A percentile compares a stretch with the other conserved stretches of the same genome.
phyloP scores from a whole-genome alignment of 352 stramenopile genomes.

The Phytopythium kandeliae region DNA sequence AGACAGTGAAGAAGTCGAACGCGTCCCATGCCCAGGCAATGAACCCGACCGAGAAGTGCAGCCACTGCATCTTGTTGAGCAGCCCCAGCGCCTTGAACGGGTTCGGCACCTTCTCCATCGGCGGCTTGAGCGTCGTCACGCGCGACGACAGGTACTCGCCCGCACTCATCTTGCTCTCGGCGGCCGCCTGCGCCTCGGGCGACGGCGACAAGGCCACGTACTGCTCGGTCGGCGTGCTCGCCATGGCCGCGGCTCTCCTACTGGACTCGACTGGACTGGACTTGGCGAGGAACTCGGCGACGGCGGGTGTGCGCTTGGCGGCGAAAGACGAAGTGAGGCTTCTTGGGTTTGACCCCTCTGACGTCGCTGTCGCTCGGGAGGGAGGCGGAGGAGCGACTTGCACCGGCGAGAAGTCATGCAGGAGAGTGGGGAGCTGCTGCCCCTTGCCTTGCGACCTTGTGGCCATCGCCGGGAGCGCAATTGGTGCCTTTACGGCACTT shows the following conservation, averaged over 20 bases:
- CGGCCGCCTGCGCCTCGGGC: conserved; percentile 5
- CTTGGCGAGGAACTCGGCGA: too few relatives aligned
- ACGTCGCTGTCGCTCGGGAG: too few relatives aligned
- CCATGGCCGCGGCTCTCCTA: neutral
- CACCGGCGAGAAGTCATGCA: too few relatives aligned
- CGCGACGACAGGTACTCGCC: conserved; percentile 28
- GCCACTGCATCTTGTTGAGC: conserved; percentile 26
- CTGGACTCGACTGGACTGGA: neutral
- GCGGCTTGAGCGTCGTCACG: conserved; percentile 30
- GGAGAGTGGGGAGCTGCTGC: too few relatives aligned
- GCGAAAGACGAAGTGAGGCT: conserved; percentile 2
- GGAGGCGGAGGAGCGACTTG: too few relatives aligned
- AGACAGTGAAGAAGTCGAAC: conserved; percentile 57
- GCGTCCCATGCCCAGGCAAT: conserved; percentile 39
- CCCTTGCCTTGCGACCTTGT: too few relatives aligned
- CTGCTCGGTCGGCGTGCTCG: conserved; percentile 1
- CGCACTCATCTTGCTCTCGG: conserved; percentile 15
- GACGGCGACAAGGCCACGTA: conserved; percentile 5
- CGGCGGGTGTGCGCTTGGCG: neutral
- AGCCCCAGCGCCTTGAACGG: conserved; percentile 17
- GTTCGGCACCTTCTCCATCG: conserved; percentile 19
- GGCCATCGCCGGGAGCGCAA: too few relatives aligned
- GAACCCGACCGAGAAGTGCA: conserved; percentile 31
- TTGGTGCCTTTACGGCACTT: too few relatives aligned
- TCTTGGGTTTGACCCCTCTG: too few relatives aligned